A percentile compares a stretch with the other conserved stretches of the same genome.
Evolutionary conservation across 495 filamentous ascomycete species (phyloP).

Genomic region (Daldinia vernicosa): DNA sequence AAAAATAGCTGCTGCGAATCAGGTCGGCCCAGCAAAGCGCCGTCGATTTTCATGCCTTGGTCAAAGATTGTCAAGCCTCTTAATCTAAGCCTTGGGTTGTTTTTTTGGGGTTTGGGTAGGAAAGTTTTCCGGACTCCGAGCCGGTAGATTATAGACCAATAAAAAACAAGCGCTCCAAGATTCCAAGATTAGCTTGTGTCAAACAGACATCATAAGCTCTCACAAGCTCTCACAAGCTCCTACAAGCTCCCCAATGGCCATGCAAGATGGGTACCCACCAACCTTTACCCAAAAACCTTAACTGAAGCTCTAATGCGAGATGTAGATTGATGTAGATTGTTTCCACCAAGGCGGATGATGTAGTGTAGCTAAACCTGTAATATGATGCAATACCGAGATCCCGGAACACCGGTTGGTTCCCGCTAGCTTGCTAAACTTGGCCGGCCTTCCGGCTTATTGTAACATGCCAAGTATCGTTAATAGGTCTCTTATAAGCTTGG

Average conservation of each 20-base stretch:
- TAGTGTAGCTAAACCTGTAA: neutral
- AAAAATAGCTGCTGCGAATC: conserved; percentile 7
- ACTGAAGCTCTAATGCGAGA: conserved; percentile 22
- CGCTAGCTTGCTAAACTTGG: neutral
- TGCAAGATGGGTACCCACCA: conserved; percentile 14
- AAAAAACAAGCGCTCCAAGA: neutral
- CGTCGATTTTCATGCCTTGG: conserved; percentile 6
- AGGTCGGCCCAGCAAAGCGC: conserved; percentile 11
- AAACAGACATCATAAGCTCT: neutral
- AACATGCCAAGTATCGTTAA: neutral
- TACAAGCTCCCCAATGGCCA: conserved; percentile 2
- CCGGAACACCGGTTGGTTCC: neutral
- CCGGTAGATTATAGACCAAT: conserved; percentile 22
- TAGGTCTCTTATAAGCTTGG: neutral
- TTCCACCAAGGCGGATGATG: conserved; percentile 9
- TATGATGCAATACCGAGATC: conserved; percentile 23
- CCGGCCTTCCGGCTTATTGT: neutral
- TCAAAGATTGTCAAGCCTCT: neutral
- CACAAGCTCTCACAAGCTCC: neutral
- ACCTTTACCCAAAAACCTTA: conserved; percentile 7
- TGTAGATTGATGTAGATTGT: neutral
- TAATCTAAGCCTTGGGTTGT: neutral
- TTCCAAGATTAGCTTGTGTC: neutral
- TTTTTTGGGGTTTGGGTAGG: neutral
- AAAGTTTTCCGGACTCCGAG: neutral